Percentiles rank a stretch among this genome's conserved stretches.
These are phyloP conservation scores for Kwoniella sp. DNA, from an alignment of 768 basidiomycete genomes.

Conservation along the genomic window DNA sequence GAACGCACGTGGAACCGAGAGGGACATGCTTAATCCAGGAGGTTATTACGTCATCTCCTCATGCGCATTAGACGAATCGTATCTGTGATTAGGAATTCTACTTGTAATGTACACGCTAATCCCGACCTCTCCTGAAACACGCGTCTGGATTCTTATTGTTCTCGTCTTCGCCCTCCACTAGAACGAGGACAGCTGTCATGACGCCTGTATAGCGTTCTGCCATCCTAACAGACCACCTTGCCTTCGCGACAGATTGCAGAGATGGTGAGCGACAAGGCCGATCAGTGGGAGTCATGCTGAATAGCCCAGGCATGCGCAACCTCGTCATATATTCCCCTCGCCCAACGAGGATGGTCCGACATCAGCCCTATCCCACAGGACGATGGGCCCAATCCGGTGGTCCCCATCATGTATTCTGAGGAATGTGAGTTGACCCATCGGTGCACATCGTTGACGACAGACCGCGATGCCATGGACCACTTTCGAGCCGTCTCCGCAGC, in stretches of 20 bases:
- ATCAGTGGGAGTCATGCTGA: not conserved
- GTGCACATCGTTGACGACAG: constrained; percentile 52
- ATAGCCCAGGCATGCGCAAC: constrained; percentile 1
- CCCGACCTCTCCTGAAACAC: no score
- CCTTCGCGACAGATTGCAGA: no score
- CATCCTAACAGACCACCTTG: no score
- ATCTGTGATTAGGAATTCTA: no score
- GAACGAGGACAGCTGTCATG: no score
- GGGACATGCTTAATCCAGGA: no score
- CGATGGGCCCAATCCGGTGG: constrained; percentile 70
- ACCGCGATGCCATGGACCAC: constrained; percentile 87
- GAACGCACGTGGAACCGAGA: no score
- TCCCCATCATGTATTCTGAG: constrained; percentile 82
- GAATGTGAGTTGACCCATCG: constrained; percentile 74
- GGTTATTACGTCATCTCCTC: no score
- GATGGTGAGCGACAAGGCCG: no score
- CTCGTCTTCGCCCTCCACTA: not conserved
- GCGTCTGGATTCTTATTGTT: not conserved
- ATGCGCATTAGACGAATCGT: no score
- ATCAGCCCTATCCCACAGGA: constrained; percentile 74
- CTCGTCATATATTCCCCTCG: constrained; percentile 53
- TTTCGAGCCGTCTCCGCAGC: constrained; percentile 77
- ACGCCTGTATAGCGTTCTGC: no score
- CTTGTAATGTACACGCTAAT: no score
- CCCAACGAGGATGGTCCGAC: constrained; percentile 72